Conservation (phyloP, 31 red algal species). For the Bonnemaisonia californica region DNA sequence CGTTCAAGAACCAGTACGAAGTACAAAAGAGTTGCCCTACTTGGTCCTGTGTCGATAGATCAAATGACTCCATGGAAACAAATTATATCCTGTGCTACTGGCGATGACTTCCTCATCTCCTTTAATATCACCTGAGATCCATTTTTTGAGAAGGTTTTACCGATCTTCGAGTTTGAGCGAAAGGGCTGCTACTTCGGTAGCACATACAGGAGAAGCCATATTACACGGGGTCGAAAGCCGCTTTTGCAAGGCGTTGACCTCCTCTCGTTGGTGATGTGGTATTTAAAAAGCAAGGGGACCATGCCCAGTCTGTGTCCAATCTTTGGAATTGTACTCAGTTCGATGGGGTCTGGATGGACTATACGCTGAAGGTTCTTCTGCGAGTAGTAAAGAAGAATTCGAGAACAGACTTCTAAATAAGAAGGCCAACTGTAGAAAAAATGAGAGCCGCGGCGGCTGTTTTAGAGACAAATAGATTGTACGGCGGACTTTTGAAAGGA, state of each 20-base stretch:
- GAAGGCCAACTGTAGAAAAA: conserved; percentile 6
- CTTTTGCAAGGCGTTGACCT: background rate
- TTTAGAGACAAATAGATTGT: background rate
- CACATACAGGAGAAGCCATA: background rate
- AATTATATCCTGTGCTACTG: too few relatives aligned
- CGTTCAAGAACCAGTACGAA: too few relatives aligned
- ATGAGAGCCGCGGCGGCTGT: background rate
- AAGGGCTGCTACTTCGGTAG: background rate
- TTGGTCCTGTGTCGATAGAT: too few relatives aligned
- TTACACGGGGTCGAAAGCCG: background rate
- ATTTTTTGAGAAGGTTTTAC: background rate
- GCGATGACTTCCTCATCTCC: background rate
- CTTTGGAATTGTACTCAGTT: conserved; percentile 3
- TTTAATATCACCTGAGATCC: background rate
- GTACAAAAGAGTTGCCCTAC: too few relatives aligned
- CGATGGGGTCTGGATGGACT: background rate
- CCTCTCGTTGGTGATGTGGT: background rate
- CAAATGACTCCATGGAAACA: too few relatives aligned
- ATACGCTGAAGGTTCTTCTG: conserved; percentile 14
- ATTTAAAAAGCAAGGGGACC: background rate
- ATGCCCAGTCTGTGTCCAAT: conserved; percentile 1
- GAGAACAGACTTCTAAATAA: conserved; percentile 1
- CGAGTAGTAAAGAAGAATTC: background rate
- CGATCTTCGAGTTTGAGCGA: conserved; percentile 17
- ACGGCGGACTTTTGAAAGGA: background rate